Base-by-base conservation (phyloP, 805 yeast species). In the Zygotorulaspora florentina region DNA sequence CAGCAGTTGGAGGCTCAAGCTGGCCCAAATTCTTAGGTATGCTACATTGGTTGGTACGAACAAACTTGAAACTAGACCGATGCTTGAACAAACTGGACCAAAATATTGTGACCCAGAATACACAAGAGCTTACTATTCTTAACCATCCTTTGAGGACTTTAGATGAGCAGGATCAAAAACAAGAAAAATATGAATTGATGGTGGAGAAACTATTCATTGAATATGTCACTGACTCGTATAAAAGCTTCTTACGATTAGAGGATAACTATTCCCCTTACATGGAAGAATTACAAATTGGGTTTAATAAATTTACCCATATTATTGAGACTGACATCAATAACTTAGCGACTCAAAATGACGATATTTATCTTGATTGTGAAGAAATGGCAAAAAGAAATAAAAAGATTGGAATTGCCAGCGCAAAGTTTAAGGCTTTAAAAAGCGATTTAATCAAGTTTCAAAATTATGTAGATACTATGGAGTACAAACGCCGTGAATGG, bases 1-100 rank as follows among this genome's bases (percentile, higher is more conserved):
- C 89, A 31, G 96, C 96, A 0, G 96, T 87, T 10, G 96, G 96
- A 5, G 95, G 96, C 2, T 81, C 84, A 40, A 81, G 81, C 53
- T 89, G 96, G 96, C 88, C 87, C 10, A 75, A 76, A 7, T 86
- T 87, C 53, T 64, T 89, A 35, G 96, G 93, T 1, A 79, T 90
- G 76, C 67, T 89, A 17, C 81, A 84, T 61, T 89, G 96, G 96
- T 62, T 89, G 37, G 80, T 84, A 3, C 79, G 79, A 52, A 71
- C 80, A 49, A 81, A 72, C 55, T 59, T 50, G 51, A 72, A 69
- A 42, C 63, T 70, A 46, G 79, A 76, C 40, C 57, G 59, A 34
- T 46, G 54, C 11, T 33, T 56, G 9, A 48, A 46, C n/a, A 48
- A 53, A 15, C 39, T 61, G 28, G 60, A 62, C 47, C 47, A 55